A percentile compares a stretch with the other conserved stretches of the same genome.
Evolutionary conservation across 2,329 filamentous ascomycete species (phyloP).

Genomic region (Phaeosphaeriaceae sp.): DNA sequence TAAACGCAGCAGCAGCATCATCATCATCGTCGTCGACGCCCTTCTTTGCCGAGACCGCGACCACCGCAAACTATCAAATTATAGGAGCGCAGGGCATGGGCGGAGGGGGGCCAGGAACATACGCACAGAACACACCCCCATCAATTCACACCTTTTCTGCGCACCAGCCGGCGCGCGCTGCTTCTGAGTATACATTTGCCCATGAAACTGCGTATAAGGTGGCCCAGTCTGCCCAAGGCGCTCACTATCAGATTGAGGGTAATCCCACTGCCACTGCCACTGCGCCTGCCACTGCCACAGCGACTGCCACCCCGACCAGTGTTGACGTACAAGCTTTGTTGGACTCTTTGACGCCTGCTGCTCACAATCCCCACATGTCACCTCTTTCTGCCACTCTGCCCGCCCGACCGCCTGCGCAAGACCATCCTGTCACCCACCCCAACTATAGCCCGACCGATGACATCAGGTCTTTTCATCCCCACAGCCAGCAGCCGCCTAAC

Average conservation of each 20-base stretch:
- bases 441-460: conserved; percentile 57
- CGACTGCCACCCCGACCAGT: conserved; percentile 30
- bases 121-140: conserved; percentile 46
- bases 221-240: conserved; percentile 38
- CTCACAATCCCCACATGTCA: conserved; percentile 37
- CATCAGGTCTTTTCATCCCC: conserved; percentile 58
- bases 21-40: no score
- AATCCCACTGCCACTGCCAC: conserved; percentile 1
- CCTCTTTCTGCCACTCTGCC: conserved; percentile 50
- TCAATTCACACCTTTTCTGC: conserved; percentile 47
- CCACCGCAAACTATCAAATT: conserved; percentile 26
- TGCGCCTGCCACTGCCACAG: no score
- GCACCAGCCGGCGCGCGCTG: conserved; percentile 37
- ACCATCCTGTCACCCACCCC: conserved; percentile 55
- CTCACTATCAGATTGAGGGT: conserved; percentile 34
- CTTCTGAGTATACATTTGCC: conserved; percentile 41
- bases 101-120: conserved; percentile 32
- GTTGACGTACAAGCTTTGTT: conserved; percentile 56
- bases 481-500: conserved; percentile 49
- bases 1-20: no score
- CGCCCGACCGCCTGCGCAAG: conserved; percentile 57
- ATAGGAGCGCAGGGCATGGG: conserved; percentile 31
- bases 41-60: conserved; percentile 38
- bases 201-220: conserved; percentile 45
- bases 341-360: conserved; percentile 50